Evolutionary conservation across 345 rosid species (phyloP).

Genomic region (Schrenkiella parvula): DNA sequence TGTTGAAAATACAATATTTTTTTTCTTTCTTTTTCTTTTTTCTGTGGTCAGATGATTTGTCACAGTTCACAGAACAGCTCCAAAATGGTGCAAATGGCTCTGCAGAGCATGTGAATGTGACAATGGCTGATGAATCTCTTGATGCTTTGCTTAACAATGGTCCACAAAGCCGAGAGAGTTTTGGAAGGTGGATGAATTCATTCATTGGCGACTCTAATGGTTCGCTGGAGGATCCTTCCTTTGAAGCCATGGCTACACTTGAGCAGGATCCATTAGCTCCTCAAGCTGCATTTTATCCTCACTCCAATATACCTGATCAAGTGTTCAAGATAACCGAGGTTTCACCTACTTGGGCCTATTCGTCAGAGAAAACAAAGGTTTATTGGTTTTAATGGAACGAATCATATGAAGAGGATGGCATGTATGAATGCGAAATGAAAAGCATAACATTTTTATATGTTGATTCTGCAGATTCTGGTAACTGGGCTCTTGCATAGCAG

Average conservation of each 20-base stretch:
- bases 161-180: constrained; percentile 78
- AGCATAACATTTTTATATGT: background rate
- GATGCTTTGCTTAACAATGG: constrained; percentile 47
- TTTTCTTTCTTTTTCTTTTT: background rate
- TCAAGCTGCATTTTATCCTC: constrained; percentile 35
- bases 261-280: constrained; percentile 41
- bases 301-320: constrained; percentile 43
- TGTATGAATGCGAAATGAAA: background rate
- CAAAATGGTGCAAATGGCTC: constrained; percentile 35
- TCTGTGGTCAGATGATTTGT: constrained; percentile 46
- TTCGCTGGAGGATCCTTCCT: constrained; percentile 43
- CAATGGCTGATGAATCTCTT: constrained; percentile 37
- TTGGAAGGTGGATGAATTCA: constrained; percentile 74
- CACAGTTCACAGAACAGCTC: constrained; percentile 40
- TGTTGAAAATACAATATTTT: background rate
- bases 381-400: background rate
- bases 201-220: constrained; percentile 49
- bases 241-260: constrained; percentile 45
- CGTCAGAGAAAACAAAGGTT: constrained; percentile 86
- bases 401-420: background rate
- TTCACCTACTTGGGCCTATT: constrained; percentile 81
- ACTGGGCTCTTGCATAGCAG: constrained; percentile 66
- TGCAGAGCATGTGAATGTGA: constrained; percentile 45
- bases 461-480: constrained; percentile 55
- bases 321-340: constrained; percentile 71